phyloP scores from a whole-genome alignment of 768 basidiomycete genomes.

The Lentinus tigrinus region DNA sequence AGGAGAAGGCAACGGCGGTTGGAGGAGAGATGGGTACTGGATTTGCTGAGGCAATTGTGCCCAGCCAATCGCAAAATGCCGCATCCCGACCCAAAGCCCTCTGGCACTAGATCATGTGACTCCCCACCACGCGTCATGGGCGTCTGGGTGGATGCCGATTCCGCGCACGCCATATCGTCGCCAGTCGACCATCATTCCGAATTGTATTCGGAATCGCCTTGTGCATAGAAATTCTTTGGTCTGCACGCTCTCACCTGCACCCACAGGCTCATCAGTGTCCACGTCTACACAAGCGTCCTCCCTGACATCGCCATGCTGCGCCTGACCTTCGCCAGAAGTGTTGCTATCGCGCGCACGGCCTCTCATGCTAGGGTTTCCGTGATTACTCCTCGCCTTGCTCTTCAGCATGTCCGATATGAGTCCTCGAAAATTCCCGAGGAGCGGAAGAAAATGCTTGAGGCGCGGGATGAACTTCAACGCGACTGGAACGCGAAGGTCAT shows the following conservation, averaged over 20 bases:
- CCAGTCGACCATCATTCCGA: not conserved
- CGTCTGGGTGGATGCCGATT: not conserved
- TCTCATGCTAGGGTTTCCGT: not conserved
- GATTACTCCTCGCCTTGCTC: slow-evolving; percentile 1
- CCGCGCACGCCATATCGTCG: not conserved
- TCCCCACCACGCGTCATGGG: not conserved
- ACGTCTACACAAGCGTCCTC: not conserved
- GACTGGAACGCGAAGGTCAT: slow-evolving; percentile 79
- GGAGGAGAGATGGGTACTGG: slow-evolving; percentile 3
- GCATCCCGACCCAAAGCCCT: slow-evolving; percentile 10
- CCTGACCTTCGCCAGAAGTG: slow-evolving; percentile 13
- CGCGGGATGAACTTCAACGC: slow-evolving; percentile 44
- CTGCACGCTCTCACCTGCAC: not conserved
- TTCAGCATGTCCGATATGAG: slow-evolving; percentile 5
- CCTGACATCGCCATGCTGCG: slow-evolving; percentile 16
- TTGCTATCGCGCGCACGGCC: not conserved
- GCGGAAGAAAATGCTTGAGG: slow-evolving; percentile 32
- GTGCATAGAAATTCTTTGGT: too few species aligned
- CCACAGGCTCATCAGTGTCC: not conserved
- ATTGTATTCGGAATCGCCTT: not conserved
- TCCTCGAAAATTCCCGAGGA: slow-evolving; percentile 2
- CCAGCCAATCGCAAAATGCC: slow-evolving; percentile 35
- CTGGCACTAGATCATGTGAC: slow-evolving; percentile 3
- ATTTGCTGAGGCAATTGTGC: slow-evolving; percentile 42
- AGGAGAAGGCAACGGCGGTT: slow-evolving; percentile 7